Percentiles rank a stretch among this genome's conserved stretches.
Evolutionary conservation across 768 basidiomycete species (phyloP).

Genomic region (Rhodosporidiobolus sp.): DNA sequence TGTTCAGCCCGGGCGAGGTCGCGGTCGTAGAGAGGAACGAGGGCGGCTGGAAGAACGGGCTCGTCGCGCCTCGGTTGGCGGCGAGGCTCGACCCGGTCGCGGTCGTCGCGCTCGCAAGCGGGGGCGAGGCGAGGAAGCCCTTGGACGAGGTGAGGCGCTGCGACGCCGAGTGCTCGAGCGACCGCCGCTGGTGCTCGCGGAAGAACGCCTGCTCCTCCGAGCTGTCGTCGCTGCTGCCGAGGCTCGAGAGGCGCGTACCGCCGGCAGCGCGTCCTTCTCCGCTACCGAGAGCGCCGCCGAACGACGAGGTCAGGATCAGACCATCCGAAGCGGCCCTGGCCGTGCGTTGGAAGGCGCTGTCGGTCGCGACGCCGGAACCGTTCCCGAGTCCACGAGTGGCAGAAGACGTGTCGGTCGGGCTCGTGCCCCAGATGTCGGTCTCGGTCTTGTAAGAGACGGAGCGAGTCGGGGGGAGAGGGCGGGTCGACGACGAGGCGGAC

Average conservation of each 20-base stretch:
- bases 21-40: constrained; percentile 23
- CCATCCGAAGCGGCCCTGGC: constrained; percentile 31
- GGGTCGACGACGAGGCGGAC: neutral
- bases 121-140: constrained; percentile 17
- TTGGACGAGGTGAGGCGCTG: constrained; percentile 14
- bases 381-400: too few species aligned
- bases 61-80: neutral
- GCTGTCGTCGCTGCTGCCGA: constrained; percentile 18
- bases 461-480: constrained; percentile 1
- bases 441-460: constrained; percentile 16
- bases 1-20: neutral
- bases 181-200: constrained; percentile 34
- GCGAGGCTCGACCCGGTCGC: neutral
- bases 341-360: constrained; percentile 17
- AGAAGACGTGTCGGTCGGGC: neutral
- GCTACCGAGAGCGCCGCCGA: neutral
- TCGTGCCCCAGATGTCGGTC: constrained; percentile 20
- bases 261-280: constrained; percentile 1
- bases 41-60: constrained; percentile 25
- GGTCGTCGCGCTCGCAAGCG: neutral
- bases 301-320: constrained; percentile 14
- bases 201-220: constrained; percentile 33
- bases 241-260: constrained; percentile 16
- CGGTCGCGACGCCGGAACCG: neutral
- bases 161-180: constrained; percentile 26